Evolutionary conservation across 768 basidiomycete species (phyloP), one percentile per base, ranked within the genome.

Genomic region (Boletus rex-veris): DNA sequence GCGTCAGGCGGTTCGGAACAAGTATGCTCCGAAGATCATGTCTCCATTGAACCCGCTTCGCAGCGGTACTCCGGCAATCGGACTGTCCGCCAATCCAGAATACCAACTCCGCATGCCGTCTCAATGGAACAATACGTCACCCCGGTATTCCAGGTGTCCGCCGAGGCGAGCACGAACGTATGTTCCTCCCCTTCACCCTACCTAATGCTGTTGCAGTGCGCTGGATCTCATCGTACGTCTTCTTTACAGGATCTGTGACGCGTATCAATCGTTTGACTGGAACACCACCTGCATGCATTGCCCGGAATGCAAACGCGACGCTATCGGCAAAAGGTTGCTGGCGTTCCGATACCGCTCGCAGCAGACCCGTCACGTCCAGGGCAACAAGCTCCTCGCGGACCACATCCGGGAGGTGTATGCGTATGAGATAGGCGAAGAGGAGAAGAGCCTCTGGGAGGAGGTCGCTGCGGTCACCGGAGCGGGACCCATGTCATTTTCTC

Each of bases 41-140:
- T 72, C 71, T 55, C 69, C 69, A 18, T 35, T 70, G 53, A 71
- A 47, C 51, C 69, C 71, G 35, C 69, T 70, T 35, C 71, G 66
- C 45, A 19, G 56, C 4, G 18, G 61, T 7, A n/a, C 50, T 2
- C 45, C 57, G 48, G 48, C 54, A 24, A 26, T 38, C 16, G 43
- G 44, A 30, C 36, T 71, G n/a, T 58, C 58, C 36, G 10, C 44
- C 21, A 54, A 68, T 52, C 57, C 56, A 19, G 48, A 40, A 7
- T 68, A 59, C 39, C 57, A 16, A 18, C 10, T 36, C 3, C 66
- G 57, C 41, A 64, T 68, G 53, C 62, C 69, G 5, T 66, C 70
- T 11, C 51, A 24, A 21, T 54, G 16, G 19, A 61, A 63, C 30
- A 35, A 18, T 2, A 60, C 55, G 8, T 71, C 70, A 5, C 44